Conservation (phyloP, 108 stramenopile species). For the Cyclotella atomus region DNA sequence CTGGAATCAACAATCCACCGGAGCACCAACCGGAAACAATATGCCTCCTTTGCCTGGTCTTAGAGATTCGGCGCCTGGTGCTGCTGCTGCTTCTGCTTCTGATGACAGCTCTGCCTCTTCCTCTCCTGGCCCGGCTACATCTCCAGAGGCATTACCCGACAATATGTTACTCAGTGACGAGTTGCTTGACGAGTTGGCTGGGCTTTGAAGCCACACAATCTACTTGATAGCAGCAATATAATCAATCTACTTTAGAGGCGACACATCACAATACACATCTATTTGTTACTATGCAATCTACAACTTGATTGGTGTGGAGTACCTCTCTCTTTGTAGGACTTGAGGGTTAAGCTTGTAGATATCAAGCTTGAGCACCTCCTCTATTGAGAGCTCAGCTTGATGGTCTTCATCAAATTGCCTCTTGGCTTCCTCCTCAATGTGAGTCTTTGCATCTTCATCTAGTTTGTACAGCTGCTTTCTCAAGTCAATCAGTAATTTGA, state of each 20-base stretch:
- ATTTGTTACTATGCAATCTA: background rate
- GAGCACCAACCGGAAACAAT: background rate
- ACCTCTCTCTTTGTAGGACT: background rate
- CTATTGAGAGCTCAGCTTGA: background rate
- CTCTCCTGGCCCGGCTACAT: background rate
- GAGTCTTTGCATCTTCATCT: background rate
- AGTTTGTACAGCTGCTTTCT: background rate
- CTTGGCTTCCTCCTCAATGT: background rate
- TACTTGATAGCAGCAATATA: background rate
- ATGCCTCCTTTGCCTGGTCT: background rate
- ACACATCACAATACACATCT: background rate
- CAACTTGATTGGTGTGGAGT: slow-evolving; percentile 1
- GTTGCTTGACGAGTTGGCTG: background rate
- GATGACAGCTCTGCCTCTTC: background rate
- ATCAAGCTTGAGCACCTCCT: background rate
- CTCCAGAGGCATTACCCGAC: background rate
- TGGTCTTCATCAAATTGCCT: slow-evolving; percentile 1
- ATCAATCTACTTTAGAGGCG: background rate
- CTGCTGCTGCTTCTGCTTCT: background rate
- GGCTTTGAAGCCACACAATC: background rate
- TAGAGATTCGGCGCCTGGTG: background rate
- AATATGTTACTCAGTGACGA: background rate
- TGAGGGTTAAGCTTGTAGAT: background rate
- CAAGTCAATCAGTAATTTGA: background rate
- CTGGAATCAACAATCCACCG: background rate